Conservation (phyloP, 192 early-diverging fungal species). For the Globomyces pollinis-pini region DNA sequence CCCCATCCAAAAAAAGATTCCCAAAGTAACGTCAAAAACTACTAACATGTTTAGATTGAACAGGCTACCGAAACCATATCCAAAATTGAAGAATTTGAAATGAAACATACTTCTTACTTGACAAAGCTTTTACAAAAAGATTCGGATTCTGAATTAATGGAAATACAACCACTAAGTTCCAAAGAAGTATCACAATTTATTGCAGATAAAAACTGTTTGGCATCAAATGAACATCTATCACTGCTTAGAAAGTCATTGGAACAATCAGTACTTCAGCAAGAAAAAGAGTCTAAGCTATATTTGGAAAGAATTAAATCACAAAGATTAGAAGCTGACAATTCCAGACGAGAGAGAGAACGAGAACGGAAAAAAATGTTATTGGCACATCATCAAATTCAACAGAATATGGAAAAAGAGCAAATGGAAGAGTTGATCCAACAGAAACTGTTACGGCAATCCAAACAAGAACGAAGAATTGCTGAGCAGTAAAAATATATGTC, state of each 20-base stretch:
- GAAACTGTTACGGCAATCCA: conserved; percentile 46
- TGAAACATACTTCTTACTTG: no score
- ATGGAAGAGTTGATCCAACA: conserved; percentile 36
- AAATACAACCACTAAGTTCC: no score
- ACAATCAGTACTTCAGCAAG: background rate
- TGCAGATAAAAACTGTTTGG: no score
- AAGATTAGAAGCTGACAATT: conserved; percentile 40
- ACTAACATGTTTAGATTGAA: no score
- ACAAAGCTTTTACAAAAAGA: no score
- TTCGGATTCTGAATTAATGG: background rate
- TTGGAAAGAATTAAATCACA: conserved; percentile 35
- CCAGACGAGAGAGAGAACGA: conserved; percentile 42
- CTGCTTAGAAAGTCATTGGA: conserved; percentile 24
- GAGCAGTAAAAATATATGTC: conserved; percentile 41
- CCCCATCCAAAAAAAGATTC: background rate
- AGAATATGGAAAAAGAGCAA: conserved; percentile 33
- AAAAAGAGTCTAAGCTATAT: conserved; percentile 27
- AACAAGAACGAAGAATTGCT: conserved; percentile 55
- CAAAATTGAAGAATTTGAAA: no score
- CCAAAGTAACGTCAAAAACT: background rate
- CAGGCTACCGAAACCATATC: no score
- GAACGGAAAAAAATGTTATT: conserved; percentile 40
- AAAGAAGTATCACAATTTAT: no score
- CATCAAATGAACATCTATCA: conserved; percentile 25
- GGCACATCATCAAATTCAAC: conserved; percentile 35